Percentiles rank a stretch among this genome's conserved stretches.
phyloP scores from a whole-genome alignment of 2,329 filamentous ascomycete genomes.

The Tolypocladium ovalisporum region DNA sequence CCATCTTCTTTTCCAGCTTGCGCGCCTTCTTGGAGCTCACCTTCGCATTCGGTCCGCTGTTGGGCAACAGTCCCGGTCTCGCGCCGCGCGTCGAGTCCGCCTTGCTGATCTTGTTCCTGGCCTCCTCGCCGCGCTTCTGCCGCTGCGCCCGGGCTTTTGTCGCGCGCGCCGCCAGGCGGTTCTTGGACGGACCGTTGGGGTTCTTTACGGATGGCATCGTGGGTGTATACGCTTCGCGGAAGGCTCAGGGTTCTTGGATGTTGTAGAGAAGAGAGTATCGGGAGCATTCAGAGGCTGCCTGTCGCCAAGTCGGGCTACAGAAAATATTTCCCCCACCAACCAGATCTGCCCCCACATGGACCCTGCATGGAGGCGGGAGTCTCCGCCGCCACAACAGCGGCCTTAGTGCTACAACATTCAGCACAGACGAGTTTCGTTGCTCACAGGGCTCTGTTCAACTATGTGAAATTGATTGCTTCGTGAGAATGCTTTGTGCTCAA shows the following conservation, averaged over 20 bases:
- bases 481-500: background rate
- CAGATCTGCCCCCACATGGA: background rate
- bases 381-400: background rate
- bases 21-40: conserved; percentile 44
- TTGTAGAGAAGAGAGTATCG: background rate
- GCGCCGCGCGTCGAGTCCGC: conserved; percentile 37
- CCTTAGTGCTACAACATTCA: background rate
- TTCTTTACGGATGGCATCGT: conserved; percentile 46
- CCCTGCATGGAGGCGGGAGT: background rate
- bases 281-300: background rate
- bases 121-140: conserved; percentile 28
- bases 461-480: background rate
- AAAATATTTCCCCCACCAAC: background rate
- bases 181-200: conserved; percentile 45
- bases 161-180: conserved; percentile 36
- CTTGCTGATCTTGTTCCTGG: conserved; percentile 27
- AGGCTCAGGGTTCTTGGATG: background rate
- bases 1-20: conserved; percentile 44
- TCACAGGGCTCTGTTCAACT: background rate
- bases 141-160: conserved; percentile 31
- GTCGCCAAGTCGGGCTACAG: background rate
- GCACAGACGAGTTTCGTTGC: background rate
- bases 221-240: background rate
- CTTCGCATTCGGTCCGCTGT: conserved; percentile 39
- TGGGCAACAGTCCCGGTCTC: conserved; percentile 40